Conservation (phyloP, 2,329 filamentous ascomycete species). For the Dactylellina sp. region DNA sequence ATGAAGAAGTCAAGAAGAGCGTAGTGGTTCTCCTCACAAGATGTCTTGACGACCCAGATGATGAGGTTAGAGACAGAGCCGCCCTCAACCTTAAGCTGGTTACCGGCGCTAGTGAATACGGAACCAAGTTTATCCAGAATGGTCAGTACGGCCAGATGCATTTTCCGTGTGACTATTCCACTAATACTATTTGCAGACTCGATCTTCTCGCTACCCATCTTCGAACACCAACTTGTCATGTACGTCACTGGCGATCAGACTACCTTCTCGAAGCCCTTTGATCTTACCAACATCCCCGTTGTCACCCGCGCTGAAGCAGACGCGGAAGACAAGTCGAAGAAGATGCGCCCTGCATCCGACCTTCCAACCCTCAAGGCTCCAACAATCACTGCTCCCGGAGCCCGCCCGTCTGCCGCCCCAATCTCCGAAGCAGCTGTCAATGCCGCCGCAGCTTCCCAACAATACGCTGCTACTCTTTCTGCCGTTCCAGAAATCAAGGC, state of each 20-base stretch:
- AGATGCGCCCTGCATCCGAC: conserved; percentile 80
- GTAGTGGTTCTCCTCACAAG: conserved; percentile 91
- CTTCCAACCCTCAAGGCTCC: conserved; percentile 95
- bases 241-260: conserved; percentile 94
- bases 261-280: conserved; percentile 86
- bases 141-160: conserved; percentile 67
- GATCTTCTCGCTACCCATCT: conserved; percentile 92
- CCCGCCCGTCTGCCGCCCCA: conserved; percentile 66
- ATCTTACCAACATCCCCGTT: conserved; percentile 88
- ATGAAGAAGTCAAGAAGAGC: conserved; percentile 91
- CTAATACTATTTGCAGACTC: conserved; percentile 71
- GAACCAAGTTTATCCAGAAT: conserved; percentile 90
- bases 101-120: conserved; percentile 88
- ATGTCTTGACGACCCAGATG: conserved; percentile 95
- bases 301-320: conserved; percentile 96
- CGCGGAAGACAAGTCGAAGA: conserved; percentile 95
- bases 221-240: conserved; percentile 96
- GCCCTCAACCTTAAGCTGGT: conserved; percentile 92
- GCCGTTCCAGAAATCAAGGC: conserved; percentile 86
- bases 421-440: conserved; percentile 80
- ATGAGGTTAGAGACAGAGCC: conserved; percentile 95
- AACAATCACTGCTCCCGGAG: conserved; percentile 80
- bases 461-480: conserved; percentile 71
- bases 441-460: conserved; percentile 82
- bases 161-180: conserved; percentile 1